Evolutionary conservation across 495 filamentous ascomycete genomes (phyloP).

Genomic region (Tuber melanosporum): DNA sequence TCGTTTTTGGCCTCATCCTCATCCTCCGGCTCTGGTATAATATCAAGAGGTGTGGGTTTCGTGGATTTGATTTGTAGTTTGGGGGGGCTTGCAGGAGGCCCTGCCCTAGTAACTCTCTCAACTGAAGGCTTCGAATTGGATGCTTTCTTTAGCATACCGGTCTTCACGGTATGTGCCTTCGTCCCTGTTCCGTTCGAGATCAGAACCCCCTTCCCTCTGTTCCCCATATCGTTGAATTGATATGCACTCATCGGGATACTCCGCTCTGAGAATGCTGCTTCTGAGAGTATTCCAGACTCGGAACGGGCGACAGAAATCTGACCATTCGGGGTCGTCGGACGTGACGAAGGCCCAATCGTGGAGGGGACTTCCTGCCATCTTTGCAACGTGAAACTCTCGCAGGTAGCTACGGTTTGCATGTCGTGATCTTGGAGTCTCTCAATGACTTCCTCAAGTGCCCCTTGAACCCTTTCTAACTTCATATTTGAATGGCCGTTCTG

Average conservation of each 20-base stretch:
- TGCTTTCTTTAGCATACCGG: not conserved
- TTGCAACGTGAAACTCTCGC: not conserved
- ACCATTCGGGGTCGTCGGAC: not conserved
- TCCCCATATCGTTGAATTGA: not conserved
- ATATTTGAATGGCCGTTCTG: not conserved
- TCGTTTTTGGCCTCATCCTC: not conserved
- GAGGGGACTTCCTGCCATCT: not conserved
- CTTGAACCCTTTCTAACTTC: not conserved
- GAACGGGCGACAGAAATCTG: not conserved
- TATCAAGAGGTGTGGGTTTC: not conserved
- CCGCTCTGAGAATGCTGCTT: not conserved
- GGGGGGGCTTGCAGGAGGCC: not conserved
- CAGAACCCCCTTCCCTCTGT: not conserved
- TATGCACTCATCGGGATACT: conserved; percentile 1
- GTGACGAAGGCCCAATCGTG: not conserved
- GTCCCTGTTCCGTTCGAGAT: not conserved
- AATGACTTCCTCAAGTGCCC: not conserved
- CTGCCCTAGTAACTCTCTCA: not conserved
- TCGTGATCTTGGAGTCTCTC: not conserved
- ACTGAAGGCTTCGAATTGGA: not conserved
- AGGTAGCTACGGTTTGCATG: not conserved
- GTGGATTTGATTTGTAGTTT: not conserved
- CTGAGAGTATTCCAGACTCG: not conserved
- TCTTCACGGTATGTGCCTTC: not conserved
- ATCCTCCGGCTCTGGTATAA: not conserved